phyloP scores from a whole-genome alignment of 768 basidiomycete genomes.

The Omphalotus guepiniiformis region DNA sequence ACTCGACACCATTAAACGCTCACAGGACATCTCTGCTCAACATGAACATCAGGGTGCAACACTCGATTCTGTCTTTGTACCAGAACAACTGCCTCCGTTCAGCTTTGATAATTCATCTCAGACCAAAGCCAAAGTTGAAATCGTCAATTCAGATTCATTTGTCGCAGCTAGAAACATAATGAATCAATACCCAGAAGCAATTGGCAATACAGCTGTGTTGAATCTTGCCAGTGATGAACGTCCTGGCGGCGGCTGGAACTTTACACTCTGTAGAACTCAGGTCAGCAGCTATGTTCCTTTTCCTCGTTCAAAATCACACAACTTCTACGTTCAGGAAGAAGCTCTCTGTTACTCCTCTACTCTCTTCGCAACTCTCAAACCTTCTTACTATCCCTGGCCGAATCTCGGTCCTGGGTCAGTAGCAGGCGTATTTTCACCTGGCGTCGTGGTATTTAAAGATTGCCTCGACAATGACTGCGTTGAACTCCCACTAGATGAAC shows the following conservation, averaged over 20 bases:
- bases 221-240: constrained; percentile 35
- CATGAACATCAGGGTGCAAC: constrained; percentile 28
- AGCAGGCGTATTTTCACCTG: constrained; percentile 40
- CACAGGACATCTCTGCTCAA: constrained; percentile 20
- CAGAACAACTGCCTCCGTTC: constrained; percentile 23
- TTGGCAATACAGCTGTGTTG: constrained; percentile 29
- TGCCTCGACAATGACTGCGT: constrained; percentile 39
- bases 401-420: constrained; percentile 37
- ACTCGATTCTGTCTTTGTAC: constrained; percentile 23
- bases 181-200: constrained; percentile 18
- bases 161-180: constrained; percentile 29
- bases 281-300: constrained; percentile 12
- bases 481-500: constrained; percentile 27
- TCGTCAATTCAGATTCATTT: constrained; percentile 36
- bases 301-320: not conserved
- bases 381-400: constrained; percentile 42
- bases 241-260: constrained; percentile 30
- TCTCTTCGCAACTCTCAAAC: constrained; percentile 36
- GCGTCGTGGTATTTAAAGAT: constrained; percentile 43
- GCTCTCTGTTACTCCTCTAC: constrained; percentile 46
- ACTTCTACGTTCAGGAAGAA: constrained; percentile 31
- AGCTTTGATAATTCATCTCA: constrained; percentile 12
- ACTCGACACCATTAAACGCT: constrained; percentile 22
- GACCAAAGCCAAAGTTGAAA: constrained; percentile 15
- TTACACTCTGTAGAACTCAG: constrained; percentile 26